A percentile compares a stretch with the other conserved stretches of the same genome.
Conservation (phyloP, 2,329 filamentous ascomycete genomes). For the Ophiocordyceps camponoti-leonardi region DNA sequence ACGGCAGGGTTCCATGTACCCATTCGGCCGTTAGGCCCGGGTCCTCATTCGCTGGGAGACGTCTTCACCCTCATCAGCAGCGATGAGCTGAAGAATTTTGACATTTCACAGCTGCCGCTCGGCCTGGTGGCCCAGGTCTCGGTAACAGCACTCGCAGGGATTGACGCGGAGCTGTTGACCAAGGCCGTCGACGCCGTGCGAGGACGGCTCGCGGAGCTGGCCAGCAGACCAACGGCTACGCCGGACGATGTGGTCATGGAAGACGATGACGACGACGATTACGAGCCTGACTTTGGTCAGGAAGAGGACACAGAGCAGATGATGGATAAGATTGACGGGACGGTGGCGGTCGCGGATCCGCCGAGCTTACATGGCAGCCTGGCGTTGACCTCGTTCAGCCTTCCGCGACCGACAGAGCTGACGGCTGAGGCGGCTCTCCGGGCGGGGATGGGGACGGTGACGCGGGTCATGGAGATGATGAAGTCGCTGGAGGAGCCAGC, state of each 20-base stretch:
- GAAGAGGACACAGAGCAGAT: slow-evolving; percentile 65
- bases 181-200: slow-evolving; percentile 53
- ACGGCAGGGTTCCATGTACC: slow-evolving; percentile 30
- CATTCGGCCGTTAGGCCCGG: slow-evolving; percentile 55
- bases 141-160: slow-evolving; percentile 56
- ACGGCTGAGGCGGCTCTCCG: slow-evolving; percentile 54
- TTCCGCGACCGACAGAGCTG: slow-evolving; percentile 61
- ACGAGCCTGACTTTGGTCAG: slow-evolving; percentile 73
- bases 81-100: slow-evolving; percentile 57
- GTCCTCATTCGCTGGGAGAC: slow-evolving; percentile 63
- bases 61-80: slow-evolving; percentile 72
- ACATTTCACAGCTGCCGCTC: slow-evolving; percentile 62
- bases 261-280: slow-evolving; percentile 76
- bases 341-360: slow-evolving; percentile 30
- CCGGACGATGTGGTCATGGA: slow-evolving; percentile 35
- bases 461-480: slow-evolving; percentile 65
- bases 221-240: slow-evolving; percentile 34
- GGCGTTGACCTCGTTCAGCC: slow-evolving; percentile 58
- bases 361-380: slow-evolving; percentile 24
- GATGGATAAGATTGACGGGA: slow-evolving; percentile 57
- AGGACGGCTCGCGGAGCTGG: slow-evolving; percentile 27
- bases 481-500: slow-evolving; percentile 51
- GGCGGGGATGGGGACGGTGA: slow-evolving; percentile 57
- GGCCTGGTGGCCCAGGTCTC: slow-evolving; percentile 66
- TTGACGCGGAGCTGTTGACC: slow-evolving; percentile 52